Base-by-base conservation (phyloP, 495 filamentous ascomycete genomes). In the Podospora fimiseda region DNA sequence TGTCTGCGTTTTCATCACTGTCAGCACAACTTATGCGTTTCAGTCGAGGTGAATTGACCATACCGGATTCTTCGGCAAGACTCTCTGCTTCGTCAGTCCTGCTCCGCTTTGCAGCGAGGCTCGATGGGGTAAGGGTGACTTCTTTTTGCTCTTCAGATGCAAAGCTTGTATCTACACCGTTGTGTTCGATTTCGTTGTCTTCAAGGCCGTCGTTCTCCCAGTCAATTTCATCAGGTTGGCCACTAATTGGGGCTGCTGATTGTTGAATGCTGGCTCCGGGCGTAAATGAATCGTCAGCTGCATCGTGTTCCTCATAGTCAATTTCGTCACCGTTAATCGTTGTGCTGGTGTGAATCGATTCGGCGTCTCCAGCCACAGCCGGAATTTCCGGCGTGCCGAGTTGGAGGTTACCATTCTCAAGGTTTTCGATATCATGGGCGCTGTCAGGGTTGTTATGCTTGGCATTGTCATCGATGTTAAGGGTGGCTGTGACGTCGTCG, bases 241-340 rank as follows among this genome's bases (percentile, higher is more conserved):
- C 14, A 33, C 37, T 20, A 36, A 37, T 18, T 21, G 36, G 30
- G 20, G 42, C 39, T 38, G 47, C 43, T 9, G 45, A 56, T 44
- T 14, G 53, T 43, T 49, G 48, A 48, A 47, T 21, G 30, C 36
- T 49, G 15, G 21, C 62, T 42, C 51, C 51, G 7, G 49, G 22
- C 13, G 47, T 51, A 11, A 49, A 51, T 5, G 39, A 23, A 15
- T 56, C 56, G 19, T 52, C 55, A 9, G 61, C 61, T 37, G 48
- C 50, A 9, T 68, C 65, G 3, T 71, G 56, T 22, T 75, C 73
- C 14, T 73, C 71, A 41, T 76, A 75, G 30, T 70, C 72, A 27
- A 77, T 76, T 43, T 77, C 74, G 50, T 79, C 71, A 37, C 72
- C 74, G 38, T 65, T 64, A 3, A 77, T 55, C 6, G 74, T 77